Evolutionary conservation across 2,329 filamentous ascomycete genomes (phyloP), one percentile per base, ranked within the genome.

Genomic region (Neofusicoccum laricinum): DNA sequence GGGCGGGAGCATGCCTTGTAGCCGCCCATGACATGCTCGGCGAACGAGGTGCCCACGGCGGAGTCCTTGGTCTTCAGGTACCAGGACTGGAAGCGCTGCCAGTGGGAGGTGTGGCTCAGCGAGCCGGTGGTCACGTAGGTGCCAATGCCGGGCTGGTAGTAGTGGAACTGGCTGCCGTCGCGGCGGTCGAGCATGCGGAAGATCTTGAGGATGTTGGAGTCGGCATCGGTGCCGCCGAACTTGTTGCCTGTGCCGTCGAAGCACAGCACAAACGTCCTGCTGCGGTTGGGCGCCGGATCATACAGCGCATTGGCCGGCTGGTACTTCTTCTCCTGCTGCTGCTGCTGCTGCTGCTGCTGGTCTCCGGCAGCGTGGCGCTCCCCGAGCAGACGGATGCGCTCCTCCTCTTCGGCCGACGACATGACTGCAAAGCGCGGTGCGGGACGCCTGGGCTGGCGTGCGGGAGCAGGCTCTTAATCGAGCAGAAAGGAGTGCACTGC

Each of bases 1-100:
- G 17, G 21, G 21, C 6, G 14, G 4, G 14, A 88, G 50, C 92
- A 80, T 73, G 93, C 92, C 63, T 88, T 87, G 76, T 95, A 95
- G 1, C 90, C 91, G 7, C 88, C 91, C 69, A 95, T 90, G 11
- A 95, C 91, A 77, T 95, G 91, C 64, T 92, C 84, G 68, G 90
- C 90, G 68, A 96, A 94, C 0, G 89, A 92, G 0, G 89, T 90
- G 1, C 92, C 92, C 66, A 96, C 77, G 10, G 91, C 91, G 2
- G 89, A 91, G 74, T 95, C 91, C 69, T 92, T 92, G 66, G 89
- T 87, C 69, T 91, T 91, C 48, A 83, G 77, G 71, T 88, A 90
- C 86, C 87, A 90, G 8, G 86, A 88, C 66, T 83, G 84, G 64
- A 90, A 70, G 14, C 86, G 83, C 6, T 86, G 84, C 21, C 82